Conservation (phyloP, 495 filamentous ascomycete species). For the Hyaloscypha variabilis region DNA sequence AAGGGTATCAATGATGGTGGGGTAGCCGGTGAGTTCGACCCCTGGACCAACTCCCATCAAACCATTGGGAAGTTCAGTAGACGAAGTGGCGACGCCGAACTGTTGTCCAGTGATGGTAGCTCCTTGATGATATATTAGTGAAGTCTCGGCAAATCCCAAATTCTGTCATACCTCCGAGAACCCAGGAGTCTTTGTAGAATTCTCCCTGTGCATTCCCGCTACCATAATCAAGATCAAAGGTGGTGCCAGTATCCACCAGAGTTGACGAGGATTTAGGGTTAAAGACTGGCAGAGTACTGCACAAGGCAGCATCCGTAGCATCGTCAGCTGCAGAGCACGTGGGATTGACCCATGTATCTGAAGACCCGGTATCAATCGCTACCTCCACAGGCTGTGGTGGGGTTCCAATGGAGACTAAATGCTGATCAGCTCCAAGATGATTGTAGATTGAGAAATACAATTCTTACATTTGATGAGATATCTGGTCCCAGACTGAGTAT, state of each 20-base stretch:
- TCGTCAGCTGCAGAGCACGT: background rate
- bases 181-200: slow-evolving; percentile 8
- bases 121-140: background rate
- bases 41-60: slow-evolving; percentile 75
- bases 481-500: too few species aligned
- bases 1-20: slow-evolving; percentile 69
- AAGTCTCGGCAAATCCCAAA: background rate
- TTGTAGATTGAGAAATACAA: too few species aligned
- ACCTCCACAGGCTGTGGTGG: slow-evolving; percentile 41
- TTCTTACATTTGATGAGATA: too few species aligned
- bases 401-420: slow-evolving; percentile 37
- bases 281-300: slow-evolving; percentile 9
- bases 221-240: slow-evolving; percentile 6
- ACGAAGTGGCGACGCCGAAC: slow-evolving; percentile 43
- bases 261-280: slow-evolving; percentile 5
- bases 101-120: slow-evolving; percentile 6
- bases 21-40: slow-evolving; percentile 53
- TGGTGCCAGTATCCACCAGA: background rate
- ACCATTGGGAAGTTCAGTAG: slow-evolving; percentile 54
- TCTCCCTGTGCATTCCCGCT: slow-evolving; percentile 10
- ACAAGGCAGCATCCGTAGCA: background rate
- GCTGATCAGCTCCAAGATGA: background rate
- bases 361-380: slow-evolving; percentile 49
- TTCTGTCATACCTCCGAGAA: background rate
- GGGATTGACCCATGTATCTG: slow-evolving; percentile 34